Evolutionary conservation across 2,329 filamentous ascomycete genomes (phyloP).

Genomic region (Ophiostoma novo-ulmi): DNA sequence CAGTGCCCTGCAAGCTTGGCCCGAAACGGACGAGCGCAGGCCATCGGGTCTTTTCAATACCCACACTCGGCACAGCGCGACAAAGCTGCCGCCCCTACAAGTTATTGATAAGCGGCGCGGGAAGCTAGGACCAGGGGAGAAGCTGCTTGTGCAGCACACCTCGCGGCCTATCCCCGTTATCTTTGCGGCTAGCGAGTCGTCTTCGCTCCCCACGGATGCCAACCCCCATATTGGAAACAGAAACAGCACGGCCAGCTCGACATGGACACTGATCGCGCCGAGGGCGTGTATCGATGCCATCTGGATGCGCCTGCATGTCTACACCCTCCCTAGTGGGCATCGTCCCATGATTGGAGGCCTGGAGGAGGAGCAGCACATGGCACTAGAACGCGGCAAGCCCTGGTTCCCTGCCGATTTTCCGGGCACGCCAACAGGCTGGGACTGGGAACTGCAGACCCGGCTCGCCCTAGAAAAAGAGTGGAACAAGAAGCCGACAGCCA

Average conservation of each 20-base stretch:
- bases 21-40: slow-evolving; percentile 34
- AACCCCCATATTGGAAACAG: slow-evolving; percentile 43
- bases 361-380: slow-evolving; percentile 70
- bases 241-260: slow-evolving; percentile 16
- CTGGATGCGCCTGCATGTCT: slow-evolving; percentile 83
- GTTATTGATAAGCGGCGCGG: slow-evolving; percentile 71
- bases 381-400: slow-evolving; percentile 70
- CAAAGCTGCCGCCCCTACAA: slow-evolving; percentile 67
- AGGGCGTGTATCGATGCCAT: slow-evolving; percentile 84
- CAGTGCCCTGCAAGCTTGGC: slow-evolving; percentile 45
- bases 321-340: slow-evolving; percentile 66
- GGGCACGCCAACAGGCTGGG: slow-evolving; percentile 69
- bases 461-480: slow-evolving; percentile 57
- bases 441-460: slow-evolving; percentile 69
- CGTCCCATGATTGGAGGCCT: slow-evolving; percentile 72
- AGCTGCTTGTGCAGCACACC: slow-evolving; percentile 60
- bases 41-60: slow-evolving; percentile 62
- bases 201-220: slow-evolving; percentile 9
- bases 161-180: slow-evolving; percentile 64
- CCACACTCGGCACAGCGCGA: slow-evolving; percentile 58
- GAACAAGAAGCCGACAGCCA: slow-evolving; percentile 75
- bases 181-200: slow-evolving; percentile 43
- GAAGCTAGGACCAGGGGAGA: slow-evolving; percentile 52
- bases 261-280: slow-evolving; percentile 78
- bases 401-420: slow-evolving; percentile 87